Base-by-base conservation (phyloP, 2,329 filamentous ascomycete genomes). In the Colletotrichum agaves region DNA sequence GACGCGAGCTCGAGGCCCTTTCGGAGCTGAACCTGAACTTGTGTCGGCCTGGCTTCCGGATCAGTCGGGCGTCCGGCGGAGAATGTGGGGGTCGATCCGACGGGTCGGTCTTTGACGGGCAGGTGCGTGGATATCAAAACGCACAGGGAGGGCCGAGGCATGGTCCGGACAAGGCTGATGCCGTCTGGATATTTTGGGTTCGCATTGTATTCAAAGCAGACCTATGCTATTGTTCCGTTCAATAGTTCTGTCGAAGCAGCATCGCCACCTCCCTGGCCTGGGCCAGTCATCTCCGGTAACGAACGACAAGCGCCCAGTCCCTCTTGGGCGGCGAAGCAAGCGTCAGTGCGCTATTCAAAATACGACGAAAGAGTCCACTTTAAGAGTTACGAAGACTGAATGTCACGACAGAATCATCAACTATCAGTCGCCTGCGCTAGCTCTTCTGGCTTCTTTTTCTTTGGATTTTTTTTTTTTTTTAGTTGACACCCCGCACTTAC, bases 251-350 rank as follows among this genome's bases (percentile, higher is more conserved):
- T 58, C 8, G 15, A 27, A 27, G 47, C 59, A 58, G 59, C 63
- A 53, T 63, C 59, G 60, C 59, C 59, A 67, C 63, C 44, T 37
- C 59, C 63, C 58, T 57, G 43, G 43, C 23, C 39, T 63, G 58
- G 27, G 23, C 49, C 46, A 35, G 43, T 63, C 59, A 58, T 67
- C 52, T 63, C 43, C 43, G 57, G 21, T 13, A 4, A 65, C 33
- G 41, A 37, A 23, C 19, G 58, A 57, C 50, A 41, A 35, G 43
- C 47, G 58, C 59, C 39, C 50, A 37, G 27, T 49, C 43, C 17
- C 13, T 50, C 11, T 41, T 31, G n/a, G n/a, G n/a, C 4, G 58
- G 11, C 17, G 15, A n/a, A 12, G 19, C 11, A 43, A 46, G 35
- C 10, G 23, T 59, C 61, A 47, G 46, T 49, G 61, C 13, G 46